Conservation (phyloP, 345 rosid species). For the Clausena lansium region DNA sequence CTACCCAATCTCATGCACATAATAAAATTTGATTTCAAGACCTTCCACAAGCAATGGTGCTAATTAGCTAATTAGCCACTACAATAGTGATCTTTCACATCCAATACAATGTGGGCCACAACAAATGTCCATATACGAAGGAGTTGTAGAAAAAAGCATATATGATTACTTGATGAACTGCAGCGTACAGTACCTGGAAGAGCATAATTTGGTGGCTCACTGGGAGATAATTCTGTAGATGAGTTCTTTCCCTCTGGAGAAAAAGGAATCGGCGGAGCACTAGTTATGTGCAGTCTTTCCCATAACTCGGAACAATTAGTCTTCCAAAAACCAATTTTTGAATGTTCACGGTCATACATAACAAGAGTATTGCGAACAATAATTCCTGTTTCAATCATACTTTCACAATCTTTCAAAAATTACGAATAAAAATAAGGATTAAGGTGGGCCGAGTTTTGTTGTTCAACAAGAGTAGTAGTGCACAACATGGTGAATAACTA, state of each 20-base stretch:
- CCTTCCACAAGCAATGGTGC: neutral
- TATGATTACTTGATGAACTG: constrained; percentile 4
- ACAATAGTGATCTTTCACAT: neutral
- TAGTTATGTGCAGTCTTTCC: constrained; percentile 60
- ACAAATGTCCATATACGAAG: neutral
- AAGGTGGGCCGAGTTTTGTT: neutral
- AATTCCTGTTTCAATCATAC: constrained; percentile 49
- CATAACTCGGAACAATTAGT: constrained; percentile 92
- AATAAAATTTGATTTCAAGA: neutral
- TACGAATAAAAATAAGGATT: neutral
- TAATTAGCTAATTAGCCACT: neutral
- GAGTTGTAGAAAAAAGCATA: neutral
- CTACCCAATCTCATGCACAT: neutral
- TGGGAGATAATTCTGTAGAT: constrained; percentile 37
- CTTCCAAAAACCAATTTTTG: constrained; percentile 93
- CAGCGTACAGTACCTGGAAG: constrained; percentile 40
- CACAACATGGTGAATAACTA: neutral
- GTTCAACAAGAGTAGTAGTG: neutral
- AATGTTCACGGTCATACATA: constrained; percentile 77
- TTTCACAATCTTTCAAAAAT: neutral
- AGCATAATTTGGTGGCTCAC: constrained; percentile 22
- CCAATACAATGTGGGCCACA: no score
- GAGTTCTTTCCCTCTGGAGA: constrained; percentile 36
- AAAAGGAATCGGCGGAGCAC: constrained; percentile 43
- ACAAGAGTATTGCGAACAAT: constrained; percentile 87